phyloP scores from a whole-genome alignment of 2,329 filamentous ascomycete species.

The Aureobasidium lini region DNA sequence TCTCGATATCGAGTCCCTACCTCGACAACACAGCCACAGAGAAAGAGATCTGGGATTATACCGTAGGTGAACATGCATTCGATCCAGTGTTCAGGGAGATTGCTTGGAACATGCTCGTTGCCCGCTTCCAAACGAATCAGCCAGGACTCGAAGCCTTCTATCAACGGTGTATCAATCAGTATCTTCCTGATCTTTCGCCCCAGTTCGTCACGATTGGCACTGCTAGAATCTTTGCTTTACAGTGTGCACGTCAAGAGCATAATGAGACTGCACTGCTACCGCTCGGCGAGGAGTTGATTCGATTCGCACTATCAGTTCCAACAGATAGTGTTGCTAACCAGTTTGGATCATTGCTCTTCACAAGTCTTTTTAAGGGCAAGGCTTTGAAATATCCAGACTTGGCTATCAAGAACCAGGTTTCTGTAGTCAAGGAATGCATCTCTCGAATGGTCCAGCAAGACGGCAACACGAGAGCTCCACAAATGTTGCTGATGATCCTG shows the following conservation, averaged over 20 bases:
- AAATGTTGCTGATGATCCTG: neutral
- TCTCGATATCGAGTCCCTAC: neutral
- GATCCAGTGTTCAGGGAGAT: conserved; percentile 54
- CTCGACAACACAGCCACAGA: conserved; percentile 36
- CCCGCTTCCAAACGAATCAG: conserved; percentile 33
- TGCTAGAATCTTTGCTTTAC: neutral
- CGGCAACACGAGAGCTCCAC: neutral
- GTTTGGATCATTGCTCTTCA: neutral
- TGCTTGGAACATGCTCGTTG: conserved; percentile 62
- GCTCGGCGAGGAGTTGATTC: neutral
- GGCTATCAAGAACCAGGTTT: conserved; percentile 29
- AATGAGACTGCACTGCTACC: neutral
- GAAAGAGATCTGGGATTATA: conserved; percentile 60
- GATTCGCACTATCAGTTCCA: neutral
- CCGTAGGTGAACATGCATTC: conserved; percentile 59
- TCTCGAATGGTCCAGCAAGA: conserved; percentile 38
- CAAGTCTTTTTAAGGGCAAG: neutral
- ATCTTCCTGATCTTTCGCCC: conserved; percentile 51
- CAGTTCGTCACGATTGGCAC: conserved; percentile 47
- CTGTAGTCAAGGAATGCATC: conserved; percentile 66
- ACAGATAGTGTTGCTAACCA: neutral
- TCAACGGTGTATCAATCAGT: conserved; percentile 44
- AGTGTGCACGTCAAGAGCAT: neutral
- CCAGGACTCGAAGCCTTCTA: conserved; percentile 26
- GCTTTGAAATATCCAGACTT: neutral